Evolutionary conservation across 2,329 filamentous ascomycete species (phyloP).

Genomic region (Corynespora cassiicola): DNA sequence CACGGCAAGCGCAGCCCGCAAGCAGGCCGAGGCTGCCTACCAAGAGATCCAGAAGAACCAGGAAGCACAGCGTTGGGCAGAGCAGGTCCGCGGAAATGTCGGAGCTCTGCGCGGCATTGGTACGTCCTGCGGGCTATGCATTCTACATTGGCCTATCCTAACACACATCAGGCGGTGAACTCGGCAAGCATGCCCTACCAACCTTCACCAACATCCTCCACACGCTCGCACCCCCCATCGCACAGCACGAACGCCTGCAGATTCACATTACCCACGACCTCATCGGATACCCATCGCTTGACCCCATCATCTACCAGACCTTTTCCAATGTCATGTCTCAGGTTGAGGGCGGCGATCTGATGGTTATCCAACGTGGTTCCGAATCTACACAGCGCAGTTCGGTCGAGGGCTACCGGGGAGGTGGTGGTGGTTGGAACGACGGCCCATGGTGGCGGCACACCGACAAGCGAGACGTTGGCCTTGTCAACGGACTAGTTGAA

Average conservation of each 20-base stretch:
- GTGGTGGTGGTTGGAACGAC: conserved; percentile 80
- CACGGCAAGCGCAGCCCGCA: conserved; percentile 82
- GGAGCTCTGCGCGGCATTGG: conserved; percentile 77
- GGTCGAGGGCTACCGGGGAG: conserved; percentile 63
- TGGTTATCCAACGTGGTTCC: conserved; percentile 92
- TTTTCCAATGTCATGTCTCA: conserved; percentile 98
- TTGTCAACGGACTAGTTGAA: conserved; percentile 80
- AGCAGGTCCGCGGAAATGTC: conserved; percentile 90
- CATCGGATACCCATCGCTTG: conserved; percentile 90
- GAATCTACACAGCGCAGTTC: conserved; percentile 76
- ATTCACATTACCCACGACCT: conserved; percentile 98
- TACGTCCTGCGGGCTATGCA: conserved; percentile 48
- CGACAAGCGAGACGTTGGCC: conserved; percentile 75
- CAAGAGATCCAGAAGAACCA: conserved; percentile 97
- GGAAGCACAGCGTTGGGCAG: conserved; percentile 94
- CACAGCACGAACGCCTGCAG: conserved; percentile 92
- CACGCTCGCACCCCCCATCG: conserved; percentile 94
- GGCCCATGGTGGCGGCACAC: conserved; percentile 93
- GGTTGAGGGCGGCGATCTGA: conserved; percentile 92
- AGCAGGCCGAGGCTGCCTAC: conserved; percentile 90
- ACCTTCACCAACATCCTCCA: conserved; percentile 95
- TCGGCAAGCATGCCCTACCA: conserved; percentile 74
- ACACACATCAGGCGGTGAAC: conserved; percentile 72
- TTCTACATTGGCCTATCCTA: conserved; percentile 11
- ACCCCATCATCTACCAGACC: conserved; percentile 88